phyloP scores from a whole-genome alignment of 139 green algal genomes.

The Coelastrella sp. region DNA sequence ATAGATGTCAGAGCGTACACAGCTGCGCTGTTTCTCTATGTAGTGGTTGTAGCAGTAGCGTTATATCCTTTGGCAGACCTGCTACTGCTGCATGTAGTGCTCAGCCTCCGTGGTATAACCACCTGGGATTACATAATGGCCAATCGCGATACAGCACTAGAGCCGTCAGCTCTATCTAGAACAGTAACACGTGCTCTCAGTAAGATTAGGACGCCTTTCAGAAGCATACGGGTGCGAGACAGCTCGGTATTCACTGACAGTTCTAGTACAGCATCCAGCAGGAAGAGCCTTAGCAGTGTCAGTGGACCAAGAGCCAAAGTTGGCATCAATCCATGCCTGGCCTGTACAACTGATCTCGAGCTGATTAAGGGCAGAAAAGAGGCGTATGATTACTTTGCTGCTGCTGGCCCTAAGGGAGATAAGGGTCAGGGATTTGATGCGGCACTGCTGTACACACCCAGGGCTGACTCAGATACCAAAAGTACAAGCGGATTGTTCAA shows the following conservation, averaged over 20 bases:
- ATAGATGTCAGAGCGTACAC: background rate
- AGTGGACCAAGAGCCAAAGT: too few species aligned
- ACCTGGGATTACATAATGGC: constrained; percentile 32
- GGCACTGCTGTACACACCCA: constrained; percentile 26
- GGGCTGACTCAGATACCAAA: too few species aligned
- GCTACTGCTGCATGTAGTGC: constrained; percentile 21
- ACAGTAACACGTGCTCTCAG: background rate
- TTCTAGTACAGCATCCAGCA: too few species aligned
- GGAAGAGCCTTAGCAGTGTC: background rate
- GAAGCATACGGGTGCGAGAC: background rate
- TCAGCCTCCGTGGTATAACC: constrained; percentile 1
- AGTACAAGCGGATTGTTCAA: too few species aligned
- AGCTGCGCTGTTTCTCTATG: constrained; percentile 2
- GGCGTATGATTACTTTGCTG: background rate
- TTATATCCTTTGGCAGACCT: constrained; percentile 30
- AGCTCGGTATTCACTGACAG: too few species aligned
- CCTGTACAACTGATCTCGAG: constrained; percentile 20
- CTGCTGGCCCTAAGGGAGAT: too few species aligned
- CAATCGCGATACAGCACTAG: background rate
- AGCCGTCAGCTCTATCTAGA: background rate
- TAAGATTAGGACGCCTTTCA: background rate
- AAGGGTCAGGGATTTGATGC: constrained; percentile 18
- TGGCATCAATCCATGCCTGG: constrained; percentile 28
- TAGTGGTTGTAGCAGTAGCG: background rate
- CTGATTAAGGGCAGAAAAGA: background rate